phyloP scores from a whole-genome alignment of 1,284 basidiomycete species.

The Lignosus rhinocerotis region DNA sequence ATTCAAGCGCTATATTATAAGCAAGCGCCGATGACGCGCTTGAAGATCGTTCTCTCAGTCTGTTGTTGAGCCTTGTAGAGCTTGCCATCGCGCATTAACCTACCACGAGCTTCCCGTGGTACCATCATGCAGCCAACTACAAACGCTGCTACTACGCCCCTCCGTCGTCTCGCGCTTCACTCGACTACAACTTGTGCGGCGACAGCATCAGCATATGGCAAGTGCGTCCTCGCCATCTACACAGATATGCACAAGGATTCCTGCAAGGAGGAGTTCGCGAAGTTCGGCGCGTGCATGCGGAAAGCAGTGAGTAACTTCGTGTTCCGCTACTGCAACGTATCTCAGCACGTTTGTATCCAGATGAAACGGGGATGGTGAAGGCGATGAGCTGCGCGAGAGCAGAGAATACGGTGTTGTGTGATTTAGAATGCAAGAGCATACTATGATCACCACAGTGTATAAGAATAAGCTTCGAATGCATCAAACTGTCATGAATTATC shows the following conservation, averaged over 20 bases:
- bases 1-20: too few species aligned
- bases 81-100: too few species aligned
- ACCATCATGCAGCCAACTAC: constrained; percentile 24
- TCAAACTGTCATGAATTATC: constrained; percentile 17
- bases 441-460: background rate
- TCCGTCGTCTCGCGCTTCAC: constrained; percentile 64
- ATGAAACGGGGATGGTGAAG: constrained; percentile 67
- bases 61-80: too few species aligned
- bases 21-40: background rate
- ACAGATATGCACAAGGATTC: constrained; percentile 75
- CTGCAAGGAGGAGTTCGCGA: constrained; percentile 76
- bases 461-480: constrained; percentile 21
- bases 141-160: constrained; percentile 40
- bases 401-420: constrained; percentile 1
- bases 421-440: background rate
- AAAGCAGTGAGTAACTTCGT: constrained; percentile 49
- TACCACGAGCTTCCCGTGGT: too few species aligned
- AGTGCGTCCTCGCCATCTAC: constrained; percentile 76
- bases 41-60: too few species aligned
- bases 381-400: constrained; percentile 1
- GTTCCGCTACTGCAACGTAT: background rate
- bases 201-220: constrained; percentile 75
- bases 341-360: constrained; percentile 37
- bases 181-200: constrained; percentile 69
- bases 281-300: constrained; percentile 74